Conservation (phyloP, 345 rosid genomes). For the Sisymbrium irio region DNA sequence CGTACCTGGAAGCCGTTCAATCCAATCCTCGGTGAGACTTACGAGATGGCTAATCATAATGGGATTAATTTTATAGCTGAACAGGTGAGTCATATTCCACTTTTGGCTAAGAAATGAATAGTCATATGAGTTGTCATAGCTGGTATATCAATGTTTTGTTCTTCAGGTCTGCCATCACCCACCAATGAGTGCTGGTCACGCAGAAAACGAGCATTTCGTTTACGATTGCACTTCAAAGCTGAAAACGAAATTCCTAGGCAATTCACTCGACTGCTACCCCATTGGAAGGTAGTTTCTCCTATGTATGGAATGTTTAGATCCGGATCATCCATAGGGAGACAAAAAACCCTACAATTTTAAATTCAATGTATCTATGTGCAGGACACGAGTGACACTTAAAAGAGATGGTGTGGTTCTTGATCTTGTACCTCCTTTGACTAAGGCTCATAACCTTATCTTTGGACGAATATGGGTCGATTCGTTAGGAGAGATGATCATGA, state of each 20-base stretch:
- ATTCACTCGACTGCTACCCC: conserved; percentile 65
- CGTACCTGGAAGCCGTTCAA: conserved; percentile 34
- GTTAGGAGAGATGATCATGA: conserved; percentile 69
- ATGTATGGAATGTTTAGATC: background rate
- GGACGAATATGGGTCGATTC: conserved; percentile 77
- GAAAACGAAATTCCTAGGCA: conserved; percentile 68
- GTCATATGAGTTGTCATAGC: background rate
- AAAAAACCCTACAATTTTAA: background rate
- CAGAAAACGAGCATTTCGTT: conserved; percentile 69
- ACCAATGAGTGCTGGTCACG: conserved; percentile 72
- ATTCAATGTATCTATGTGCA: conserved; percentile 20
- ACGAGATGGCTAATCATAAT: conserved; percentile 27
- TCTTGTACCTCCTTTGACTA: conserved; percentile 67
- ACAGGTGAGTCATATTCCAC: conserved; percentile 8
- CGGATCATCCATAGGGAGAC: background rate
- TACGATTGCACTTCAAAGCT: conserved; percentile 67
- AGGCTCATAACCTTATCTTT: conserved; percentile 65
- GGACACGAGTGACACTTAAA: conserved; percentile 65
- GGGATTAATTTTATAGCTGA: conserved; percentile 25
- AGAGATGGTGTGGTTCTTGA: conserved; percentile 69
- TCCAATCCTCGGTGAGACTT: conserved; percentile 39
- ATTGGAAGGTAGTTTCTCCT: conserved; percentile 51
- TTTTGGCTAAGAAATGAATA: background rate
- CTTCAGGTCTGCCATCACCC: conserved; percentile 77
- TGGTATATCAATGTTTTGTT: background rate